Conservation (phyloP, 2,329 filamentous ascomycete genomes). For the Aureobasidium sp. region DNA sequence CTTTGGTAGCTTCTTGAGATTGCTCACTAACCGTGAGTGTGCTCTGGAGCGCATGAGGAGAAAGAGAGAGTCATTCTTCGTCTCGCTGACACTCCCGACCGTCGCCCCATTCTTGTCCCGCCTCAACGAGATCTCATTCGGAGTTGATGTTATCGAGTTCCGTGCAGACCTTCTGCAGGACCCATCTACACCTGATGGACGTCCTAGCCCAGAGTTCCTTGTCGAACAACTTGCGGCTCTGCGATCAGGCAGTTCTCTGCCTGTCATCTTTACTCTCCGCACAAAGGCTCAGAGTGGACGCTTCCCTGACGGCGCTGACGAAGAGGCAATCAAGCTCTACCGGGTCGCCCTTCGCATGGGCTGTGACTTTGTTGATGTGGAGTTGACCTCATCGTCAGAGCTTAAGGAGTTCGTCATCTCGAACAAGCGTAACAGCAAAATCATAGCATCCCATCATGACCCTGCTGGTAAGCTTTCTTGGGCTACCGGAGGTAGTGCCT, state of each 20-base stretch:
- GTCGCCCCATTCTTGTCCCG: constrained; percentile 56
- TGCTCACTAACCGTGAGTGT: constrained; percentile 56
- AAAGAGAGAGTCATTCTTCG: constrained; percentile 75
- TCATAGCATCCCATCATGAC: constrained; percentile 96
- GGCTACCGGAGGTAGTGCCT: constrained; percentile 63
- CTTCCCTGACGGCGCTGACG: constrained; percentile 70
- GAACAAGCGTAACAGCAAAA: constrained; percentile 63
- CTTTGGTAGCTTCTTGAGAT: constrained; percentile 64
- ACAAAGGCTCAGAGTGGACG: constrained; percentile 79
- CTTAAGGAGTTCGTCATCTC: constrained; percentile 51
- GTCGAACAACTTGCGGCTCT: constrained; percentile 74
- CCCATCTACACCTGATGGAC: constrained; percentile 48
- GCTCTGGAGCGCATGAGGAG: constrained; percentile 54
- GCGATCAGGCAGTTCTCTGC: constrained; percentile 63
- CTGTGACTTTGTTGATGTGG: constrained; percentile 87
- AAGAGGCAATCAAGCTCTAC: constrained; percentile 65
- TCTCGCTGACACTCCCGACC: constrained; percentile 78
- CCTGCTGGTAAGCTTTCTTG: constrained; percentile 72
- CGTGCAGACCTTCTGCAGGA: constrained; percentile 86
- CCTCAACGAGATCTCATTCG: constrained; percentile 68
- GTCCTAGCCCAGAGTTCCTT: constrained; percentile 67
- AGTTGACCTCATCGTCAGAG: constrained; percentile 77
- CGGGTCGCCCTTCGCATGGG: constrained; percentile 71
- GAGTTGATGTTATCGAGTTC: constrained; percentile 87
- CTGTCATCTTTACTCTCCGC: constrained; percentile 87